Conservation (phyloP, 1,139 yeast species). For the Diutina sp. region DNA sequence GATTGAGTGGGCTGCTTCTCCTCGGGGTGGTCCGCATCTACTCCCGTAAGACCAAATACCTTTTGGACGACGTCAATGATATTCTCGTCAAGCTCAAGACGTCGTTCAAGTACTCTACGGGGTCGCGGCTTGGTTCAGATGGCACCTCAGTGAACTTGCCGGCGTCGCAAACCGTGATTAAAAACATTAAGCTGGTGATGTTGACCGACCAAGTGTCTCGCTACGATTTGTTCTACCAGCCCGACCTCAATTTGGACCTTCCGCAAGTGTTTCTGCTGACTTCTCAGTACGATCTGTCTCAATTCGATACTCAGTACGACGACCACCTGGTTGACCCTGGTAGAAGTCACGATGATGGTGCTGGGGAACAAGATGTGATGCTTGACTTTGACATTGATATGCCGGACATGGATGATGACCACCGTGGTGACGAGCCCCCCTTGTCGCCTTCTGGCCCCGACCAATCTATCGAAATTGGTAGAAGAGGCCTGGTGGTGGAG, state of each 20-base stretch:
- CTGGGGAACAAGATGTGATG: conserved; percentile 10
- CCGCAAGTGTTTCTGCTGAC: conserved; percentile 5
- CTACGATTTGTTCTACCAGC: conserved; percentile 56
- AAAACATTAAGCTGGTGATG: conserved; percentile 42
- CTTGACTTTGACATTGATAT: neutral
- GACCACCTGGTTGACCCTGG: conserved; percentile 52
- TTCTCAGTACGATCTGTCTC: conserved; percentile 2
- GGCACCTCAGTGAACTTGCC: conserved; percentile 27
- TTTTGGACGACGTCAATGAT: conserved; percentile 77
- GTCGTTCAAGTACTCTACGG: conserved; percentile 40
- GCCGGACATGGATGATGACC: conserved; percentile 13
- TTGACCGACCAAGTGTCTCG: conserved; percentile 73
- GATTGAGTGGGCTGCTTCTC: conserved; percentile 79
- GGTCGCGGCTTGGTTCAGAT: conserved; percentile 17
- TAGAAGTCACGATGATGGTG: conserved; percentile 20
- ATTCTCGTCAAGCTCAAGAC: conserved; percentile 63
- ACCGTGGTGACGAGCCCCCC: conserved; percentile 3
- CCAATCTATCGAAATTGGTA: neutral
- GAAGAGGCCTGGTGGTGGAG: neutral
- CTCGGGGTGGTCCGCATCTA: conserved; percentile 85
- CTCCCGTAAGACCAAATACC: conserved; percentile 72
- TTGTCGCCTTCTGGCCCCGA: neutral
- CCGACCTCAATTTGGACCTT: conserved; percentile 48
- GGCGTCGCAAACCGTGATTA: conserved; percentile 35
- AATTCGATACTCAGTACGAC: conserved; percentile 7